A percentile compares a stretch with the other conserved stretches of the same genome.
phyloP scores from a whole-genome alignment of 306 rosid species.

The Pachyrhizus erosus region DNA sequence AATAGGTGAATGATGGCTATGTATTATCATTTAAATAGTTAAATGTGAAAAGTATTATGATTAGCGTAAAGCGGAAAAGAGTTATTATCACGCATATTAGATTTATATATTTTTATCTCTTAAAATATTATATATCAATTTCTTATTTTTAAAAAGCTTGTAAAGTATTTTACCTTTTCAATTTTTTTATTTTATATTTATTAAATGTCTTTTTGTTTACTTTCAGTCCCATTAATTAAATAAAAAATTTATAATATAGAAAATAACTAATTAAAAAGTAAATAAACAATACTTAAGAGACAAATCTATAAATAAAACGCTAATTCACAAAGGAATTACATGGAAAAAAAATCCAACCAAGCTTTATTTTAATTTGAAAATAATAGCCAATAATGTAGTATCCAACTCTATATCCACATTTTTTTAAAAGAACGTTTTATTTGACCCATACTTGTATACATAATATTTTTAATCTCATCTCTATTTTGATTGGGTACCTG shows the following conservation, averaged over 20 bases:
- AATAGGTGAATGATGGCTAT: not conserved
- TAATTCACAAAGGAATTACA: not conserved
- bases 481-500: too few relatives aligned
- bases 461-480: too few relatives aligned
- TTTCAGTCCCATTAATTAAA: not conserved
- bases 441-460: too few relatives aligned
- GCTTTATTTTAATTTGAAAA: not conserved
- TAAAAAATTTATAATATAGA: not conserved
- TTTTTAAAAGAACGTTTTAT: too few relatives aligned
- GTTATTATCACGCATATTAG: not conserved
- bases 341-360: not conserved
- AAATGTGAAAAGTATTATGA: not conserved
- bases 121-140: not conserved
- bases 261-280: not conserved
- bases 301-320: not conserved
- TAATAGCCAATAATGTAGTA: not conserved
- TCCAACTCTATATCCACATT: too few relatives aligned
- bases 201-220: not conserved
- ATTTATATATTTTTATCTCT: not conserved
- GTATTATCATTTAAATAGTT: not conserved
- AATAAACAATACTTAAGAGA: not conserved
- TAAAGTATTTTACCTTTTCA: not conserved
- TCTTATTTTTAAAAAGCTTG: not conserved
- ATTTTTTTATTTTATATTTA: not conserved
- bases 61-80: not conserved